phyloP scores from a whole-genome alignment of 306 rosid genomes.

The Corylus americana region DNA sequence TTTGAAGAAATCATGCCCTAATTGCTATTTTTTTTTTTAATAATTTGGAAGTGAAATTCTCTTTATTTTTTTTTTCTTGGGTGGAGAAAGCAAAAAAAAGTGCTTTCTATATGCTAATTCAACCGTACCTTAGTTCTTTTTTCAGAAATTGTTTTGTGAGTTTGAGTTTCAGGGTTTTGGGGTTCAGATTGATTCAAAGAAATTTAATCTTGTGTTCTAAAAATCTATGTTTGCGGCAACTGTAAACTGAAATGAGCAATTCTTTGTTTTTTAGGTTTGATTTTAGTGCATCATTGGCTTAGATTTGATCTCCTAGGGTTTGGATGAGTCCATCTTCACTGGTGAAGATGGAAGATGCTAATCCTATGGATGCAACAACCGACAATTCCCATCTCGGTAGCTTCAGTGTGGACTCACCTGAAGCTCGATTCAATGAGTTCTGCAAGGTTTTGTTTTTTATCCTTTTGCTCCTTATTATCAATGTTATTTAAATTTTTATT shows the following conservation, averaged over 20 bases:
- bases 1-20: not conserved
- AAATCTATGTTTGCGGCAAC: not conserved
- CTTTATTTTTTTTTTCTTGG: not conserved
- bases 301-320: slow-evolving; percentile 34
- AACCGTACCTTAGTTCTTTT: not conserved
- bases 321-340: slow-evolving; percentile 44
- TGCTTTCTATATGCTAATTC: not conserved
- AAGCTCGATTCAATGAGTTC: slow-evolving; percentile 56
- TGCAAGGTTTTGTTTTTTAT: slow-evolving; percentile 54
- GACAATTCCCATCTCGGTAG: slow-evolving; percentile 25
- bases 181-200: not conserved
- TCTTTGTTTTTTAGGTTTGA: not conserved
- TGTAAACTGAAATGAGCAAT: not conserved
- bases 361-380: slow-evolving; percentile 24
- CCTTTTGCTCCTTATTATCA: not conserved
- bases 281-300: slow-evolving; percentile 9
- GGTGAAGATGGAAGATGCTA: slow-evolving; percentile 55
- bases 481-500: not conserved
- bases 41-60: not conserved
- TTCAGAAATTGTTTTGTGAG: not conserved
- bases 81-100: not conserved
- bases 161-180: not conserved
- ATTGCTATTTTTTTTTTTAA: not conserved
- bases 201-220: not conserved
- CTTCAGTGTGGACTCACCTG: slow-evolving; percentile 35